Evolutionary conservation across 73 alveolate species (phyloP).

Genomic region (Stentor roeselii): DNA sequence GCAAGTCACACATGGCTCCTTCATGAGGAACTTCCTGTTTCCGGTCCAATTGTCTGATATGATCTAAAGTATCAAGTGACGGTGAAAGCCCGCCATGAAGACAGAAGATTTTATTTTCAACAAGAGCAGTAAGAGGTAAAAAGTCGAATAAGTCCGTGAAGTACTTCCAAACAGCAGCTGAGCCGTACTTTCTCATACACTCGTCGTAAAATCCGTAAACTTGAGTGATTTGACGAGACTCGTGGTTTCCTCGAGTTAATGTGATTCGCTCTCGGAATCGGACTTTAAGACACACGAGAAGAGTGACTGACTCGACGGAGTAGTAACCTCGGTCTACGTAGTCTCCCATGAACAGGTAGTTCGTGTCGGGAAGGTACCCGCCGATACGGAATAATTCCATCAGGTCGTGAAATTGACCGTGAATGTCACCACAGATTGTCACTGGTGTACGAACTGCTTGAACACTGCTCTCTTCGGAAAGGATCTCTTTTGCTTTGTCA

Average conservation of each 20-base stretch:
- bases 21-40: constrained; percentile 71
- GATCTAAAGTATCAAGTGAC: constrained; percentile 80
- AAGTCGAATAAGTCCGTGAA: constrained; percentile 77
- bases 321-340: constrained; percentile 80
- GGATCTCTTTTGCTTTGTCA: constrained; percentile 91
- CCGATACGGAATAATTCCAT: constrained; percentile 70
- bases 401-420: constrained; percentile 90
- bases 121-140: constrained; percentile 86
- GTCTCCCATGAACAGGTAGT: constrained; percentile 76
- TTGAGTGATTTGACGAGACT: too few species aligned
- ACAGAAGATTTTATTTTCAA: constrained; percentile 85
- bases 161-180: constrained; percentile 71
- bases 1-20: constrained; percentile 86
- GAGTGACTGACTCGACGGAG: constrained; percentile 78
- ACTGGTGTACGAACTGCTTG: constrained; percentile 61
- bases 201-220: too few species aligned
- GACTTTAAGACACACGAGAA: constrained; percentile 72
- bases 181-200: constrained; percentile 63
- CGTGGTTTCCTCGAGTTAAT: constrained; percentile 63
- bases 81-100: constrained; percentile 95
- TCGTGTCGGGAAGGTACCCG: constrained; percentile 79
- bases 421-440: constrained; percentile 94
- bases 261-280: constrained; percentile 75
- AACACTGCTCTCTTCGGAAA: constrained; percentile 73
- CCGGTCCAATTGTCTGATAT: constrained; percentile 72